Evolutionary conservation across 139 green algal species (phyloP), one percentile per base, ranked within the genome.

Genomic region (Chlamydomonas sp.): DNA sequence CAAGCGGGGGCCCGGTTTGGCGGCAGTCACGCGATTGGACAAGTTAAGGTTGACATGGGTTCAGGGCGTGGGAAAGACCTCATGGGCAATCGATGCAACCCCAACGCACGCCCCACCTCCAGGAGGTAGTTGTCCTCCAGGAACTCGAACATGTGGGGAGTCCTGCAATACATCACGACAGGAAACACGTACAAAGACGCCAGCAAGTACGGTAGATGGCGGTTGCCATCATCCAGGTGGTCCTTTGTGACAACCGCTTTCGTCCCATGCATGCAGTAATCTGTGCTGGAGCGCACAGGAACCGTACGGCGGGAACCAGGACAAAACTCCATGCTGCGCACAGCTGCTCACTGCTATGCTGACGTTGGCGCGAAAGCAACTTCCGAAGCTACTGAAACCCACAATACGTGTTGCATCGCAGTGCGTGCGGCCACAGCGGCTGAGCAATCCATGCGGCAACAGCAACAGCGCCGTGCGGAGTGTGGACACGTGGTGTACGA

Each of bases 71-170:
- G 57, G n/a, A 49, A 82, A 82, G 60, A 15, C 18, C 31, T 49
- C 31, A 49, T 49, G 31, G 31, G 31, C 31, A 49, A 49, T 49
- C 31, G 31, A 49, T 49, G 31, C 31, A 49, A 49, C 31, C 31
- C 31, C 31, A 49, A 49, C 31, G 18, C 61, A 10, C 64, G 62
- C 78, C 78, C 73, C 78, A 62, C 73, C 62, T 91, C 89, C 72
- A 91, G 83, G 79, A 91, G 81, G 89, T 59, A 89, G 75, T 89
- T 89, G 74, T 91, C 89, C 60, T 91, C 89, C 79, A 89, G 79
- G 59, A 91, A 90, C 73, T 91, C 89, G 63, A 91, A 91, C 84
- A 91, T 82, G 84, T 91, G 89, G 7, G 89, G 89, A 1, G 80
- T 86, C 72, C 89, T 89, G 88, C 49, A 9, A 17, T 10, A 79